Evolutionary conservation across 371 early-diverging fungal species (phyloP).

Genomic region (Dichotomocladium elegans): DNA sequence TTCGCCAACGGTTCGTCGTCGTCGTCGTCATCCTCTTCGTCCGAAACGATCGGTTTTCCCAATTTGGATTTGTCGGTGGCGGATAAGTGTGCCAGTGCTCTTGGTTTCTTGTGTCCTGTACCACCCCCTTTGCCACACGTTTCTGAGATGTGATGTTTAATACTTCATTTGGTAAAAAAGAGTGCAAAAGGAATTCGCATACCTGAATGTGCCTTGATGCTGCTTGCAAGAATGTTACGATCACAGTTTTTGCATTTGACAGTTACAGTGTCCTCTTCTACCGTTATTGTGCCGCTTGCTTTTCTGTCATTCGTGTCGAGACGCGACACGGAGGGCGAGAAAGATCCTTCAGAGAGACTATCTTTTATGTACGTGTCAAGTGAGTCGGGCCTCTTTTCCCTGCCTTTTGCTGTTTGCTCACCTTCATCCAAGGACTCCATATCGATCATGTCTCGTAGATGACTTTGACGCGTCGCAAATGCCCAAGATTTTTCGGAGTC

Average conservation of each 20-base stretch:
- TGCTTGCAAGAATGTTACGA: constrained; percentile 33
- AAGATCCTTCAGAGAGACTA: constrained; percentile 11
- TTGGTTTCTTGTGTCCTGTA: constrained; percentile 8
- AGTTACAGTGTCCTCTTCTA: constrained; percentile 40
- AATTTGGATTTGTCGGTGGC: constrained; percentile 7
- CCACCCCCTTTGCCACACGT: constrained; percentile 4
- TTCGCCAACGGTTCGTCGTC: constrained; percentile 17
- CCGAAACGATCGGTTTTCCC: constrained; percentile 15
- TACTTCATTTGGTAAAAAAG: no score
- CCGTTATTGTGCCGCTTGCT: constrained; percentile 37
- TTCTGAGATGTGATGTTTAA: background rate
- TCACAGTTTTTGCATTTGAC: constrained; percentile 38
- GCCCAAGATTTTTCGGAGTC: background rate
- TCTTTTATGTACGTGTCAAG: background rate
- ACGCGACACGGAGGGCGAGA: constrained; percentile 24
- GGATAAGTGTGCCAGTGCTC: constrained; percentile 6
- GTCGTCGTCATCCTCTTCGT: constrained; percentile 20
- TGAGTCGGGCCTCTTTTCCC: background rate
- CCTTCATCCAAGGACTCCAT: no score
- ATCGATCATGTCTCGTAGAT: no score
- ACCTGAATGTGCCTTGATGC: constrained; percentile 39
- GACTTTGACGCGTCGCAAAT: no score
- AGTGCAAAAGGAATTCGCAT: no score
- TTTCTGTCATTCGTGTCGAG: constrained; percentile 29
- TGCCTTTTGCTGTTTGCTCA: no score